A percentile compares a stretch with the other conserved stretches of the same genome.
Evolutionary conservation across 2,329 filamentous ascomycete genomes (phyloP).

Genomic region (Juglanconis sp.): DNA sequence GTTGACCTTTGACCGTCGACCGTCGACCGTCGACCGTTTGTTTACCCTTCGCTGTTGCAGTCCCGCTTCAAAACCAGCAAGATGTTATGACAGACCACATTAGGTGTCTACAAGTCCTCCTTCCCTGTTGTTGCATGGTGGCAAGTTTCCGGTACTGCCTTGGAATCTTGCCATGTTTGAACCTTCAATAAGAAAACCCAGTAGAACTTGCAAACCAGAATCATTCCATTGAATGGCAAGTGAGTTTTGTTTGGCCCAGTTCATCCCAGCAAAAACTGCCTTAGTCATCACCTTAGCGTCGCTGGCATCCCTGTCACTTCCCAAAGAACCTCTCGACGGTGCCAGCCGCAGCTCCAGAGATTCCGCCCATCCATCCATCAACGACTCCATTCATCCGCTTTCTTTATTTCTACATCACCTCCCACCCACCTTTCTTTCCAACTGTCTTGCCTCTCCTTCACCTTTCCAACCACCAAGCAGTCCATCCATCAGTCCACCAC

Average conservation of each 20-base stretch:
- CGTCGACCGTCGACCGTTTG: not conserved
- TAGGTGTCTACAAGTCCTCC: too few species aligned
- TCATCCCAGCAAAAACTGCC: not conserved
- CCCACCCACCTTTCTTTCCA: not conserved
- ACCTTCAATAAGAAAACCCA: too few species aligned
- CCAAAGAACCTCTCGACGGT: slow-evolving; percentile 15
- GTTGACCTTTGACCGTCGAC: not conserved
- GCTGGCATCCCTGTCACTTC: slow-evolving; percentile 10
- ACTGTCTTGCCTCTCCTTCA: not conserved
- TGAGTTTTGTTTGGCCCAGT: too few species aligned
- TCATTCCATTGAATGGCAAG: too few species aligned
- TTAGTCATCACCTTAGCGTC: slow-evolving; percentile 9
- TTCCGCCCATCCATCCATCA: not conserved
- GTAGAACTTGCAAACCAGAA: too few species aligned
- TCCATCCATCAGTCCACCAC: not conserved
- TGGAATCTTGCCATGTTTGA: too few species aligned
- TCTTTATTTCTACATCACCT: slow-evolving; percentile 1
- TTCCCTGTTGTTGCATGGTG: too few species aligned
- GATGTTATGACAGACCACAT: too few species aligned
- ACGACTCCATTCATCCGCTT: slow-evolving; percentile 3
- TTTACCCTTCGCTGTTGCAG: too few species aligned
- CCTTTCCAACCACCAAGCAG: not conserved
- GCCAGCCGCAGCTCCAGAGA: slow-evolving; percentile 14
- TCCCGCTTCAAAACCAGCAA: too few species aligned
- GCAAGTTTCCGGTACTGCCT: too few species aligned